Base-by-base conservation (phyloP, 805 yeast species). In the Saccharomycopsis oosterbeekiorum region DNA sequence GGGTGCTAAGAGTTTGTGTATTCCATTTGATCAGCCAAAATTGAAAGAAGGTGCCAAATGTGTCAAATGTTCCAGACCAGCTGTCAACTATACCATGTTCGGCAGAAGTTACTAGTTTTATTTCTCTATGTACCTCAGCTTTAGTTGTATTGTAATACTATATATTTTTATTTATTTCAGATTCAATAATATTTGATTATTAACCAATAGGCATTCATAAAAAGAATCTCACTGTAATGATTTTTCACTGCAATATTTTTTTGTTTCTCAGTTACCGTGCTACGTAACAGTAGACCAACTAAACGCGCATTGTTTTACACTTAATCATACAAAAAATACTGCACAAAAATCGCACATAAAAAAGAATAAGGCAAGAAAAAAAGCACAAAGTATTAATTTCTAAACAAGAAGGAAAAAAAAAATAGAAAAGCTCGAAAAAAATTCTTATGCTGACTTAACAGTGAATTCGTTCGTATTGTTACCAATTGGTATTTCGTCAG, bases 1-100 rank as follows among this genome's bases (percentile, higher is more conserved):
- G 99, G 99, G 99, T 72, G 99, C 99, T 67, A 94, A 94, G 80
- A 88, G 97, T 21, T 81, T 94, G 75, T 94, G 99, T 83, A 92
- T 92, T 74, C 99, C 99, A 67, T 85, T 85, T 71, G 88, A 89
- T 47, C 98, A 93, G 79, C 97, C 97, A 63, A 83, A 77, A 69
- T 81, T 93, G 74, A 83, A 83, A 73, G 77, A 74, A 67, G 93
- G 86, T 68, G 89, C 90, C 67, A 86, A 85, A 74, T 96, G 99
- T 84, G 86, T 90, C 66, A 87, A 78, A 70, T 94, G 98, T 82
- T 88, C 80, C 65, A 78, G 76, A 68, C 75, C 76, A 54, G 99
- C 99, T 51, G 73, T 83, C 65, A 81, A 83, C 71, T 94, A 88
- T 82, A 88, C 96, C 69, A 84, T 94, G 93, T 94, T 94, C 71